Evolutionary conservation across 805 yeast genomes (phyloP).

Genomic region (Nakazawaea holstii): DNA sequence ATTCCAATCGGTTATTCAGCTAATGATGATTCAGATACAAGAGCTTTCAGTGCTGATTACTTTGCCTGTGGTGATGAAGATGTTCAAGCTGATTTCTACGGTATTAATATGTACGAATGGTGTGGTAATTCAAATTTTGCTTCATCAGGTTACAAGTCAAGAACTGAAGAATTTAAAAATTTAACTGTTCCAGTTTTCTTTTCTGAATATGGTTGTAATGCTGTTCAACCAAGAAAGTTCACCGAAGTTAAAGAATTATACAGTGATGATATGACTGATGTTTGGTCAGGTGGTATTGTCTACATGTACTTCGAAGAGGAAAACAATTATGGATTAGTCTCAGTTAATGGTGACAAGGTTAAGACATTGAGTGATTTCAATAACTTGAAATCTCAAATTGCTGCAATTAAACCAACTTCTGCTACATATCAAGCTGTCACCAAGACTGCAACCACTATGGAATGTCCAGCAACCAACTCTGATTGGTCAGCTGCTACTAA

Average conservation of each 20-base stretch:
- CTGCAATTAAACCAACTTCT: constrained; percentile 44
- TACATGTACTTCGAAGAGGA: constrained; percentile 87
- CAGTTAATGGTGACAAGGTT: constrained; percentile 44
- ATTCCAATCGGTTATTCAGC: constrained; percentile 96
- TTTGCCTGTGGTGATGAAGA: constrained; percentile 73
- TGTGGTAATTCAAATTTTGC: constrained; percentile 62
- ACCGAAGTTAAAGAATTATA: constrained; percentile 68
- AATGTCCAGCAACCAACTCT: constrained; percentile 46
- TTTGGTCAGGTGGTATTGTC: constrained; percentile 93
- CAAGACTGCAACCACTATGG: constrained; percentile 27
- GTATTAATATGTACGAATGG: constrained; percentile 87
- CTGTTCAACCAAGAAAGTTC: constrained; percentile 67
- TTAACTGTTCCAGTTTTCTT: constrained; percentile 78
- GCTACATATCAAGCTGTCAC: constrained; percentile 32
- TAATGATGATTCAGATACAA: constrained; percentile 79
- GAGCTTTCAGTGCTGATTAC: constrained; percentile 76
- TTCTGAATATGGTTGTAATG: constrained; percentile 87
- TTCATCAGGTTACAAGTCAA: constrained; percentile 60
- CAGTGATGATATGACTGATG: constrained; percentile 70
- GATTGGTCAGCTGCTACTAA: constrained; percentile 64
- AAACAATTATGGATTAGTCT: constrained; percentile 77
- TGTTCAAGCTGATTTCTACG: constrained; percentile 72
- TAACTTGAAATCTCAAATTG: constrained; percentile 50
- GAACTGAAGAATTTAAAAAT: constrained; percentile 69
- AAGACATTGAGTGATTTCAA: constrained; percentile 57